Base-by-base conservation (phyloP, 2,329 filamentous ascomycete species). In the Trichoderma atroviride region DNA sequence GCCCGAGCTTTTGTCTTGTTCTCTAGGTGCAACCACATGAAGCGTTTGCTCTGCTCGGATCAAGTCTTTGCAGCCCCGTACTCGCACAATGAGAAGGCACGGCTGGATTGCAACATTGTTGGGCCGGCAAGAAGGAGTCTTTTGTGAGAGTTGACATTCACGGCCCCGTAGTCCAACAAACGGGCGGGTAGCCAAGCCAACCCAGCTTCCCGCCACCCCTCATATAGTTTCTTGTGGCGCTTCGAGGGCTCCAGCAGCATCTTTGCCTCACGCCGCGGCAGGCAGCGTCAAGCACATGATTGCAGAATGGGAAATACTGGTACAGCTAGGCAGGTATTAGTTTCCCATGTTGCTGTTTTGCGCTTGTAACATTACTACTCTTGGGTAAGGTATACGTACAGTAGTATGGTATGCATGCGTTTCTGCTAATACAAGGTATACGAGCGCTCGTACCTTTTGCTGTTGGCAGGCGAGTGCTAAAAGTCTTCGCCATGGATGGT, bases 141-240 rank as follows among this genome's bases (percentile, higher is more conserved):
- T 40, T 31, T 37, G 61, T 43, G 50, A n/a, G 33, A 50, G n/a
- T 24, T 50, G n/a, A 1, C 47, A 19, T 31, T 55, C 29, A 24
- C 24, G 16, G 13, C 7, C 4, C 52, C 52, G 9, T 52, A 13
- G 53, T 9, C 31, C 33, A 52, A 64, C 14, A 52, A 33, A 19
- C 14, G 16, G 11, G 5, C 33, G 40, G 47, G 16, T 9, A 29
- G 47, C 14, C 11, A 61, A 19, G 27, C 55, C 50, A 56, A 22
- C 50, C 43, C 61, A 35, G 33, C 35, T 64, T 37, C 33, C 61
- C 61, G 33, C 61, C 50, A 64, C 29, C 29, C 33, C 52, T 56
- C 33, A 43, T 55, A 31, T 55, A 31, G 22, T 43, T 27, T 55
- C 27, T 22, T 19, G 61, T 64, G 61, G 61, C 61, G 61, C 55